Evolutionary conservation across 2,329 filamentous ascomycete genomes (phyloP), one percentile per base, ranked within the genome.

Genomic region (Niveomyces coronatus): DNA sequence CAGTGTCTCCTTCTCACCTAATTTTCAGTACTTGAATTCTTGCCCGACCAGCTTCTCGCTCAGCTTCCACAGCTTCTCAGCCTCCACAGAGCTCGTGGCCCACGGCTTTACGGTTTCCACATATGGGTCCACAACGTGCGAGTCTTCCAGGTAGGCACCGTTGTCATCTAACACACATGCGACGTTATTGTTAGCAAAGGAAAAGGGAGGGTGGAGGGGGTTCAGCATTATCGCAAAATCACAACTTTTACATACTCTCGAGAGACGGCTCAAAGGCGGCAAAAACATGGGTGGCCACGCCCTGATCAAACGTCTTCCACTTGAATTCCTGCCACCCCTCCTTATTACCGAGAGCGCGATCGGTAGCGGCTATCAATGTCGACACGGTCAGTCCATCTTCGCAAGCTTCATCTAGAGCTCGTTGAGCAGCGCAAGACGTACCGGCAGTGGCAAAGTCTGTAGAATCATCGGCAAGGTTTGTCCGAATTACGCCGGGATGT

Each of bases 21-120:
- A 9, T 35, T n/a, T 35, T 9, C 27, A 57, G n/a, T 53, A 54
- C 6, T 37, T 37, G 44, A 67, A 67, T 39, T 58, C 51, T 39
- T 67, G 53, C 1, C 53, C 56, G n/a, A 68, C 64, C 34, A 69
- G 45, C 45, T 62, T 49, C 52, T 68, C 63, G n/a, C 61, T 67
- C 32, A 67, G 30, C 30, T 54, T 53, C 67, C 67, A 71, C 26
- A 69, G 48, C 49, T 48, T 63, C 41, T 63, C 59, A 0, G 67
- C 65, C 34, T 58, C 56, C 7, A 58, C 13, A 3, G 41, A 11
- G 31, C 51, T 54, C n/a, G 51, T 54, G 1, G 45, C 57, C 54
- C 55, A 58, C 9, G 53, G 45, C 31, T 47, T 53, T 24, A 54
- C 41, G 0, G 47, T 50, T 17, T 60, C 51, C 6, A 46, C 35